phyloP scores from a whole-genome alignment of 768 basidiomycete species.

The Suillus discolor region DNA sequence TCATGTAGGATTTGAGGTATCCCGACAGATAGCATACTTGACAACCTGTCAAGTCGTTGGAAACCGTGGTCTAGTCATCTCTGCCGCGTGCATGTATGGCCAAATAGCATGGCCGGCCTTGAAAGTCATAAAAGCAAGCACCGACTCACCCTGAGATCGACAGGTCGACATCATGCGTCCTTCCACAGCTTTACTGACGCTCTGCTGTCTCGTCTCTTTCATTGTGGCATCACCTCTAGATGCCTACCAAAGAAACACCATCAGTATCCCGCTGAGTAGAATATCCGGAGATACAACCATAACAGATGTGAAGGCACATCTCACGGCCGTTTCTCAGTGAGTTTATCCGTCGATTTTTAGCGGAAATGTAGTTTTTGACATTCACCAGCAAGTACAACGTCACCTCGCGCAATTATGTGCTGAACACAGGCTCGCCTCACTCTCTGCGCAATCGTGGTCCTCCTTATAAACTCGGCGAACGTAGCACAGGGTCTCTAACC shows the following conservation, averaged over 20 bases:
- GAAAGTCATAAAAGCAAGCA: neutral
- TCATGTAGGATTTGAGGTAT: neutral
- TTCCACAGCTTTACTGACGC: neutral
- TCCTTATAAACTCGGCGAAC: neutral
- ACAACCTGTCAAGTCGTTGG: neutral
- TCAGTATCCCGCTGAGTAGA: neutral
- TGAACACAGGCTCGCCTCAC: neutral
- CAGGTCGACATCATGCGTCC: neutral
- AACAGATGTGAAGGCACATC: neutral
- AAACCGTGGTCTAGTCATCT: neutral
- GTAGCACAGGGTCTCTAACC: neutral
- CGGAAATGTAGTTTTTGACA: neutral
- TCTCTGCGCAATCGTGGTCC: neutral
- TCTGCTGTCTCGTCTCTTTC: neutral
- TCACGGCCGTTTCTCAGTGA: neutral
- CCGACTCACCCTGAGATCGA: neutral
- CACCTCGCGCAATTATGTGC: neutral
- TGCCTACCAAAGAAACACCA: neutral
- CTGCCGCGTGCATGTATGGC: neutral
- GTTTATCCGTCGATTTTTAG: neutral
- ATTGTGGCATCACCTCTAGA: neutral
- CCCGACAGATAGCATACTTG: neutral
- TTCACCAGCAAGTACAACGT: neutral
- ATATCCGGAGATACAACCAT: neutral
- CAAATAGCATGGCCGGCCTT: neutral